Evolutionary conservation across 257 asterid species (phyloP).

Genomic region (Nicotiana otophora): DNA sequence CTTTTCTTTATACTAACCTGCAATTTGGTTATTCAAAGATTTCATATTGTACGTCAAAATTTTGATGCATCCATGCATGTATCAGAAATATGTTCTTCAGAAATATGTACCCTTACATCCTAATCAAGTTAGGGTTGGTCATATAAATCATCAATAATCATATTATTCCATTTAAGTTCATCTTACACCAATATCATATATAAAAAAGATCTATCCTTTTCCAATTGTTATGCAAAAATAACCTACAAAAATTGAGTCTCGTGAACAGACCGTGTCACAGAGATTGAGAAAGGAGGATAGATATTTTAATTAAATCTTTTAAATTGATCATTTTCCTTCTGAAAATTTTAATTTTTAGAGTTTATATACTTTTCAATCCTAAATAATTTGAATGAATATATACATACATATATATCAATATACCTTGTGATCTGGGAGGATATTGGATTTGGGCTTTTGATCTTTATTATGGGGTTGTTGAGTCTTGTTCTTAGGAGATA

Average conservation of each 20-base stretch:
- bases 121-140: too few species aligned
- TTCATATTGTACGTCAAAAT: neutral
- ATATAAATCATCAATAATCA: too few species aligned
- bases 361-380: neutral
- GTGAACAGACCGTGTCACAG: neutral
- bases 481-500: slow-evolving; percentile 16
- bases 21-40: neutral
- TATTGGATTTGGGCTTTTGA: slow-evolving; percentile 23
- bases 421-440: slow-evolving; percentile 29
- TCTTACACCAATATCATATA: too few species aligned
- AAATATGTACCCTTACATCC: too few species aligned
- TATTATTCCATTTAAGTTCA: too few species aligned
- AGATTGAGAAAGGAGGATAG: too few species aligned
- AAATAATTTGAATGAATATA: neutral
- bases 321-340: neutral
- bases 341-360: neutral
- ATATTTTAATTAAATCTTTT: too few species aligned
- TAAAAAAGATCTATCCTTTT: neutral
- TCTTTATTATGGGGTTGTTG: slow-evolving; percentile 2
- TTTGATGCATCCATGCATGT: neutral
- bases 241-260: neutral
- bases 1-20: slow-evolving; percentile 24
- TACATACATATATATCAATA: too few species aligned
- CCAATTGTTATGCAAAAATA: neutral
- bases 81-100: neutral